Evolutionary conservation across 148 eudicot genomes (phyloP).

Genomic region (Gaultheria prostrata): DNA sequence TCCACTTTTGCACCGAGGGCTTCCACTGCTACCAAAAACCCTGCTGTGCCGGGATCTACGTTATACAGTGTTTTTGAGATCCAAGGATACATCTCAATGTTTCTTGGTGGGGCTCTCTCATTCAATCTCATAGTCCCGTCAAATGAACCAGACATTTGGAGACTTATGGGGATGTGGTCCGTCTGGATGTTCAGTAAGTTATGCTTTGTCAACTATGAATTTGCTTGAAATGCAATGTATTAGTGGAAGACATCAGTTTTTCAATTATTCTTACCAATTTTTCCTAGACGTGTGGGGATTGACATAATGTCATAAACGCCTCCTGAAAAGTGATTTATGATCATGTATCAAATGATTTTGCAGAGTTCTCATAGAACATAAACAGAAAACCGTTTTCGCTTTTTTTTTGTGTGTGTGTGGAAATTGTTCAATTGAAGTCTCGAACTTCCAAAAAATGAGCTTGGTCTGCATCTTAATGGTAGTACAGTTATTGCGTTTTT

Average conservation of each 20-base stretch:
- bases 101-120: conserved; percentile 87
- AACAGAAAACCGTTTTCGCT: not conserved
- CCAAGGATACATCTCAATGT: conserved; percentile 76
- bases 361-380: not conserved
- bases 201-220: not conserved
- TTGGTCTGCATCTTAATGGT: not conserved
- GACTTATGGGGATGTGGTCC: conserved; percentile 99
- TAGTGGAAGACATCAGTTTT: not conserved
- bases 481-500: not conserved
- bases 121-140: conserved; percentile 95
- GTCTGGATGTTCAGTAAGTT: conserved; percentile 99
- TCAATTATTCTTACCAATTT: not conserved
- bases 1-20: conserved; percentile 98
- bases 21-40: conserved; percentile 79
- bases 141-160: conserved; percentile 91
- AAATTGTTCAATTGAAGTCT: not conserved
- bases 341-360: not conserved
- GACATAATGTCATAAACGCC: not conserved
- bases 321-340: not conserved
- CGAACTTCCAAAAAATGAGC: not conserved
- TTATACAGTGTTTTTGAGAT: conserved; percentile 82
- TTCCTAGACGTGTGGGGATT: not conserved
- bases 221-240: conserved; percentile 10
- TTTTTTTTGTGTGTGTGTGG: not conserved
- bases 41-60: conserved; percentile 80